Conservation (phyloP, 306 rosid genomes). For the Citrullus amarus region DNA sequence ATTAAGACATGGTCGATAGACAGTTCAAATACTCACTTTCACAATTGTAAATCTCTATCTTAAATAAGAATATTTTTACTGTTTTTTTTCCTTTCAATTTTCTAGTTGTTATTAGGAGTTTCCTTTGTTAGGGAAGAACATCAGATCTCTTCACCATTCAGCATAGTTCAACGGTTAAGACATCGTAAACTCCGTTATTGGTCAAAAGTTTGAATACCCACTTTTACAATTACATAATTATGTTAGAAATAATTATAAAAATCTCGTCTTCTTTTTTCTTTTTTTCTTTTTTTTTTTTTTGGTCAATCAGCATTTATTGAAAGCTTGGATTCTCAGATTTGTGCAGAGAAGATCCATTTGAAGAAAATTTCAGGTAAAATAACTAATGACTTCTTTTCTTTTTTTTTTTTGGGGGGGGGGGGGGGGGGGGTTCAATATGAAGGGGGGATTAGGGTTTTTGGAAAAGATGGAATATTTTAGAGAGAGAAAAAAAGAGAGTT, state of each 20-base stretch:
- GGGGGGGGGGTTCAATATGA: too few relatives aligned
- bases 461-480: neutral
- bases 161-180: neutral
- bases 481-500: neutral
- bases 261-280: neutral
- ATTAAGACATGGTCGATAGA: too few relatives aligned
- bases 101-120: too few relatives aligned
- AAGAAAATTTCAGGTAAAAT: neutral
- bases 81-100: too few relatives aligned
- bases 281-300: neutral
- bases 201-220: neutral
- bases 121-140: too few relatives aligned
- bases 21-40: too few relatives aligned
- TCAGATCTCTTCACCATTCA: neutral
- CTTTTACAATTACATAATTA: neutral
- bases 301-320: neutral
- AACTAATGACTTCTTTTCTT: neutral
- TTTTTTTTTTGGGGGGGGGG: too few relatives aligned
- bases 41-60: too few relatives aligned
- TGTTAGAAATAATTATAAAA: neutral
- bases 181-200: neutral
- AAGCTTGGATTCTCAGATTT: neutral
- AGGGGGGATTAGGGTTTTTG: constrained; percentile 1
- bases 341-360: neutral
- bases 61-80: too few relatives aligned